Evolutionary conservation across 2,329 filamentous ascomycete genomes (phyloP), one percentile per base, ranked within the genome.

Genomic region (Dactylellina drechsleri): DNA sequence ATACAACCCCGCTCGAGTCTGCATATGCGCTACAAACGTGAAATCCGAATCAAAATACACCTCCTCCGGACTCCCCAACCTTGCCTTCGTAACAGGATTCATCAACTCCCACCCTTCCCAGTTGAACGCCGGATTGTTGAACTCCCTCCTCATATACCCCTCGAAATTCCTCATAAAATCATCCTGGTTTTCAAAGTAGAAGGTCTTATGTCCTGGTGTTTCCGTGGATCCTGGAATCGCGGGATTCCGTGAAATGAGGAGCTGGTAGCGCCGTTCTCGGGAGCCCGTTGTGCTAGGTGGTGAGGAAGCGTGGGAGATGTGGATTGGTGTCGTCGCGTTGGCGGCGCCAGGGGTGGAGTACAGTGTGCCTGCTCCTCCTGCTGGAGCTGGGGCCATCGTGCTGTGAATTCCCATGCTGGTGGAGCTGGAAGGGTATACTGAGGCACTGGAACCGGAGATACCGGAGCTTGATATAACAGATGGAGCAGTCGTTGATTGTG

Each of bases 321-420:
- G 13, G 31, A 43, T 23, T 5, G 71, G 64, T 0, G 64, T 60
- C 1, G 64, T 47, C n/a, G 16, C 31, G 10, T 36, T 56, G 6
- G 47, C 36, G 10, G 65, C 49, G 10, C 40, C 41, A 4, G 61
- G 56, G 20, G 58, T 60, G 28, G 64, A 52, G 53, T 68, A 68
- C 26, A 60, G 56, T 15, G 18, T 50, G 31, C 10, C 10, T 36
- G 31, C 6, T 7, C 31, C 31, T 36, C 31, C 31, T 36, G 31
- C 31, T 12, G 28, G 18, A 12, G 58, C 50, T 18, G 52, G 23
- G 1, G 58, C 45, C 36, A 70, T 57, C 4, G n/a, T 47, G 13
- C 41, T 62, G 49, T 75, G 71, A 20, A 75, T 62, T 47, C 64
- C 71, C 45, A 75, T 64, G 52, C 71, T 75, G 4, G 71, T 75